Evolutionary conservation across 257 asterid species (phyloP).

Genomic region (Solanum sitiens): DNA sequence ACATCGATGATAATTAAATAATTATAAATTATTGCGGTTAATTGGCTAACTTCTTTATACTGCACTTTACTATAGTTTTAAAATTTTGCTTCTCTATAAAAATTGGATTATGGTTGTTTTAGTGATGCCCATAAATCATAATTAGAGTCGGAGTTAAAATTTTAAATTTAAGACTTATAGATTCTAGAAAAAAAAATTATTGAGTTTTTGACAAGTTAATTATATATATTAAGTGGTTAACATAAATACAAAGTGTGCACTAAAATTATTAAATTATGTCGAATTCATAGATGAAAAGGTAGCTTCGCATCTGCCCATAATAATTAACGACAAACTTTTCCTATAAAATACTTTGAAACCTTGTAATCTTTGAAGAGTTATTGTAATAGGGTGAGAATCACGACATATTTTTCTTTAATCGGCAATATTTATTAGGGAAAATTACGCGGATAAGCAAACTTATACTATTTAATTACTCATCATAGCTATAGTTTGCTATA

Average conservation of each 20-base stretch:
- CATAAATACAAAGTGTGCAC: background rate
- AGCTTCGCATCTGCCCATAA: background rate
- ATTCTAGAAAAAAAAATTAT: background rate
- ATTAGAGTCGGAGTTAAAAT: background rate
- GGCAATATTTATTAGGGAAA: too few species aligned
- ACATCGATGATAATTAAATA: background rate
- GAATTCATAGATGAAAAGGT: too few species aligned
- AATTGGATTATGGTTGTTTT: background rate
- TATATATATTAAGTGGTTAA: background rate
- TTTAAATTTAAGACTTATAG: background rate
- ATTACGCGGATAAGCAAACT: too few species aligned
- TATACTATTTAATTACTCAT: too few species aligned
- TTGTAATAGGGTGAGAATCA: background rate
- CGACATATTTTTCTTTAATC: too few species aligned
- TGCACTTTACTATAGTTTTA: background rate
- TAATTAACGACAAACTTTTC: background rate
- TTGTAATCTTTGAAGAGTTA: background rate
- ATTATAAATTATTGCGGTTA: background rate
- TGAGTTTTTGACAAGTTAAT: background rate
- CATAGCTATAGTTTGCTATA: too few species aligned
- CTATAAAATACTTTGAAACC: background rate
- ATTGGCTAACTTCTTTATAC: background rate
- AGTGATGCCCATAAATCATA: background rate
- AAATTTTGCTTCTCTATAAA: background rate
- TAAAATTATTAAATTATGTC: too few species aligned